Conservation (phyloP, 768 basidiomycete species). For the Termitomyces sp. region DNA sequence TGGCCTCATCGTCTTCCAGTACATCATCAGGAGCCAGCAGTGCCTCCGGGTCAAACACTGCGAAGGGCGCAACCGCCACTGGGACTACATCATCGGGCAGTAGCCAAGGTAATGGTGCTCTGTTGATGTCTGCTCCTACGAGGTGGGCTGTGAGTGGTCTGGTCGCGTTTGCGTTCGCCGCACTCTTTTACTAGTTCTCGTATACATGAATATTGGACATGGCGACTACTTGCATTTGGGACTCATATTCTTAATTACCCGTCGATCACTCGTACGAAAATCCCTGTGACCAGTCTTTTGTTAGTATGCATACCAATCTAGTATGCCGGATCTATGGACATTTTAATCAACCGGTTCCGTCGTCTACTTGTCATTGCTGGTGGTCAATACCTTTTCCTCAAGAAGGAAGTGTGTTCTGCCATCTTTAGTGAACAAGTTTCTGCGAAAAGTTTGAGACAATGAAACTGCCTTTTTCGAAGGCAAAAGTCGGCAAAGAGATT, state of each 20-base stretch:
- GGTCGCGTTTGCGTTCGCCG: conserved; percentile 7
- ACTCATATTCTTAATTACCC: background rate
- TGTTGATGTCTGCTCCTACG: conserved; percentile 3
- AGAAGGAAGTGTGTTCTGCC: no score
- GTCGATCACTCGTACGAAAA: background rate
- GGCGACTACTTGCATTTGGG: background rate
- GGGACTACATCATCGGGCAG: conserved; percentile 1
- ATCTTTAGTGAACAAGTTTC: no score
- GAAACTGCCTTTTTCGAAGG: no score
- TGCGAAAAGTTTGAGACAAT: no score
- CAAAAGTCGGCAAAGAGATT: no score
- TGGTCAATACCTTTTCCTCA: no score
- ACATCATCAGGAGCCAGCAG: background rate
- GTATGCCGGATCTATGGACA: no score
- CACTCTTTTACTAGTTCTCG: conserved; percentile 8
- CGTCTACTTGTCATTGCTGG: no score
- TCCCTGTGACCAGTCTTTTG: no score
- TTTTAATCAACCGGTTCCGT: no score
- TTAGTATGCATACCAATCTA: background rate
- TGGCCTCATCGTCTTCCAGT: conserved; percentile 31
- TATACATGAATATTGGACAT: background rate
- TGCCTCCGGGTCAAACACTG: conserved; percentile 4
- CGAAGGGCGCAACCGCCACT: conserved; percentile 10
- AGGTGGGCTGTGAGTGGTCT: conserved; percentile 9
- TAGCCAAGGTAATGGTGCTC: conserved; percentile 6